Conservation (phyloP, 2,329 filamentous ascomycete species). For the Aspergillus niger region DNA sequence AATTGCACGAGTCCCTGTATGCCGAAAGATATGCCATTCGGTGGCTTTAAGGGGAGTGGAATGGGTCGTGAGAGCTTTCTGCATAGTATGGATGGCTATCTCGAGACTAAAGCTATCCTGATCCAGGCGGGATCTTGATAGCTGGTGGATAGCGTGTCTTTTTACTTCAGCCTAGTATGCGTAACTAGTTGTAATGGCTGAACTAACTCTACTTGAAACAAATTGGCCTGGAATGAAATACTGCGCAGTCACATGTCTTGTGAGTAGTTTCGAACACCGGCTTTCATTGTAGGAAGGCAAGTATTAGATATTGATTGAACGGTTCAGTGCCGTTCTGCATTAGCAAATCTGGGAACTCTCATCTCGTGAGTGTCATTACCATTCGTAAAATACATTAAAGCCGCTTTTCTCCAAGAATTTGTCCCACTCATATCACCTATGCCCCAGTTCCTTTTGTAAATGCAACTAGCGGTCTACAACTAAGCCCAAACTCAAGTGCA, state of each 20-base stretch:
- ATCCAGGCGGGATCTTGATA: slow-evolving; percentile 21
- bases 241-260: neutral
- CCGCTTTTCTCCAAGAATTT: neutral
- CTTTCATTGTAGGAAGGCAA: neutral
- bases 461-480: neutral
- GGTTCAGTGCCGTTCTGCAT: neutral
- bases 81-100: slow-evolving; percentile 40
- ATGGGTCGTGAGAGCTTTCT: slow-evolving; percentile 41
- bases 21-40: slow-evolving; percentile 46
- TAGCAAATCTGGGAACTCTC: neutral
- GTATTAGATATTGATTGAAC: too few relatives aligned
- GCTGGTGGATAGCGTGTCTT: neutral
- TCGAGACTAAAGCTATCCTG: slow-evolving; percentile 34
- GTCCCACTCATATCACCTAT: neutral
- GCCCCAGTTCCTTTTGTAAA: neutral
- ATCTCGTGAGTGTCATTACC: slow-evolving; percentile 1
- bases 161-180: neutral
- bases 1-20: slow-evolving; percentile 42
- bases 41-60: slow-evolving; percentile 47
- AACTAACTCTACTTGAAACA: neutral
- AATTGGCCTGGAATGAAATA: neutral
- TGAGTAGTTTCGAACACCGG: neutral
- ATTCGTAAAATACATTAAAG: neutral
- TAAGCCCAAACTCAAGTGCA: neutral
- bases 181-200: neutral